Evolutionary conservation across 1,284 basidiomycete species (phyloP), one percentile per base, ranked within the genome.

Genomic region (Pisolithus thermaeus): DNA sequence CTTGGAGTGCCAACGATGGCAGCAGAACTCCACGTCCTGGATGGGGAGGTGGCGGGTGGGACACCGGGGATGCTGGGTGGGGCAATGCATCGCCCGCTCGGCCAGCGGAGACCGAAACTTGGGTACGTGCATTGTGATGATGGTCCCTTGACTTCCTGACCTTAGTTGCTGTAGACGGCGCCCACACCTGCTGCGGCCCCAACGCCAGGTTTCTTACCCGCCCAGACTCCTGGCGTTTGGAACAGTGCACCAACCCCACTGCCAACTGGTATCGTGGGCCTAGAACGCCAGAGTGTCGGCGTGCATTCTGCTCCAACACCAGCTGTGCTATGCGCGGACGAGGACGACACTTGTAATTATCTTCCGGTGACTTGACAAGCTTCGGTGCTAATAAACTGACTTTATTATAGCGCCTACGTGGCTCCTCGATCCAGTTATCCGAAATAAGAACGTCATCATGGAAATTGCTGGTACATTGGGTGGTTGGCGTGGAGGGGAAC

Each of bases 121-220:
- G 69, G 68, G 69, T 69, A 45, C 56, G 67, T 56, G 52, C 55
- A 54, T 42, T 23, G 12, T n/a, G 7, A 1, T 7, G 18, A 11
- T 52, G 7, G 48, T 18, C 18, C 22, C 0, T 1, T 7, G 30
- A 30, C 52, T 56, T 27, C 62, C 43, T 41, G 3, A 7, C 2
- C 43, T 9, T 32, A 43, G 40, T 5, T 32, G 27, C 43, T 28
- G 22, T 55, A 77, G 74, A 75, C 74, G 55, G 81, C 79, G 27
- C 78, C 76, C 6, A 83, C 78, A 22, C 81, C 78, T 16, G 78
- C 74, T 30, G 74, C 75, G 28, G 77, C 79, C 0, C 74, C 80
- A 11, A 80, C 83, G 5, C 79, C 80, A 22, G 73, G 70, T 35
- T 63, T 67, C 38, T 69, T 63, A 51, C 58, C 66, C n/a, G 69